A percentile compares a stretch with the other conserved stretches of the same genome.
Conservation (phyloP, 257 asterid genomes). For the Lycium ferocissimum region DNA sequence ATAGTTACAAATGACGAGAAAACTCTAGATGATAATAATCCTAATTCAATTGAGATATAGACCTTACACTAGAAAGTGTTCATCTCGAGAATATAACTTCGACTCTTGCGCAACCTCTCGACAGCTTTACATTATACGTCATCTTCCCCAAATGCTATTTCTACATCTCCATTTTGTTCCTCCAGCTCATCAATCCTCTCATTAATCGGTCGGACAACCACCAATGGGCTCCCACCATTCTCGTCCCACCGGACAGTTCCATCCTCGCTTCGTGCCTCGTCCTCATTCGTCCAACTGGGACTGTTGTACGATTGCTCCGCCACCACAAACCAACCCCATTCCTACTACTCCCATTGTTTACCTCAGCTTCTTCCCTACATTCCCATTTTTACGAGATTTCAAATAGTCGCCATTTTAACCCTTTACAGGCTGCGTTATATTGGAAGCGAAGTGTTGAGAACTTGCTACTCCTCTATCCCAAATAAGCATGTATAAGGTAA, state of each 20-base stretch:
- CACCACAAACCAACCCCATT: constrained; percentile 51
- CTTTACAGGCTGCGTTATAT: neutral
- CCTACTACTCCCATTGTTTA: neutral
- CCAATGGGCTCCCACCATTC: constrained; percentile 64
- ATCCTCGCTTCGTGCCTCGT: constrained; percentile 62
- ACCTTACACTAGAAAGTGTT: constrained; percentile 53
- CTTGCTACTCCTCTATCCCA: neutral
- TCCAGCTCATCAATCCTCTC: constrained; percentile 49
- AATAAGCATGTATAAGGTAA: neutral
- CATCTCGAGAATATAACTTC: constrained; percentile 72
- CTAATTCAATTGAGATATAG: neutral
- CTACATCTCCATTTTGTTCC: constrained; percentile 53
- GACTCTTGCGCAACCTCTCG: constrained; percentile 55
- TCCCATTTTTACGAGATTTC: neutral
- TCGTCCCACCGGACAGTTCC: constrained; percentile 53
- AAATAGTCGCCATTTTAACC: neutral
- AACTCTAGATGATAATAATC: neutral
- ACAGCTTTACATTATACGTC: constrained; percentile 52
- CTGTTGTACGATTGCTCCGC: constrained; percentile 60
- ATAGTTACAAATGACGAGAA: constrained; percentile 9
- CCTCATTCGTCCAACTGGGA: constrained; percentile 69
- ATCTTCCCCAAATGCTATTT: constrained; percentile 55
- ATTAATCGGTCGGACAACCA: constrained; percentile 56
- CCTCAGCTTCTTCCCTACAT: constrained; percentile 37
- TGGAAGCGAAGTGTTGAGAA: neutral